A percentile compares a stretch with the other conserved stretches of the same genome.
phyloP scores from a whole-genome alignment of 371 early-diverging fungal genomes.

The Apophysomyces ossiformis region DNA sequence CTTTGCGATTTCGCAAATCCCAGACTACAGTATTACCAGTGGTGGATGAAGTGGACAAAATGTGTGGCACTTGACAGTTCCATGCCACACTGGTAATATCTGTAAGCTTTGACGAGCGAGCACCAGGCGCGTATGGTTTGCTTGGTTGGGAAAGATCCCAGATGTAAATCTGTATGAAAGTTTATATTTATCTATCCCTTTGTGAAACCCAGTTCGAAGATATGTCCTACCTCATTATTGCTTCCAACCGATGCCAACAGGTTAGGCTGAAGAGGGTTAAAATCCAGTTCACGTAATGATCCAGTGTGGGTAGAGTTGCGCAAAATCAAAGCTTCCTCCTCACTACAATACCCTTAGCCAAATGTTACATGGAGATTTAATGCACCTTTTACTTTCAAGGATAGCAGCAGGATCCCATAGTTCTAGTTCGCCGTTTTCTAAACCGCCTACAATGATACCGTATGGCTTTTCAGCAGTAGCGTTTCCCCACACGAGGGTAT shows the following conservation, averaged over 20 bases:
- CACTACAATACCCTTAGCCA: not conserved
- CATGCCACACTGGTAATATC: constrained; percentile 90
- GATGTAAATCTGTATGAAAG: constrained; percentile 70
- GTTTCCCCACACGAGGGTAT: constrained; percentile 88
- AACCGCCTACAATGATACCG: constrained; percentile 93
- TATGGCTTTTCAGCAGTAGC: constrained; percentile 59
- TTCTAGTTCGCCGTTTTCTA: constrained; percentile 92
- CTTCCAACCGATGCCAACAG: constrained; percentile 90
- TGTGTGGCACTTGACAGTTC: constrained; percentile 94
- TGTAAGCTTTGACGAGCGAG: constrained; percentile 81
- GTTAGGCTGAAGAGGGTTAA: constrained; percentile 87
- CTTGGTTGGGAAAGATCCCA: constrained; percentile 92
- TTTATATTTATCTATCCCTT: not conserved
- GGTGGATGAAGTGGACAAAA: constrained; percentile 89
- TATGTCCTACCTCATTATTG: constrained; percentile 83
- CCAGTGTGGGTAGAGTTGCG: constrained; percentile 82
- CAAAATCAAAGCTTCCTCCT: constrained; percentile 59
- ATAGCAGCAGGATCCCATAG: constrained; percentile 89
- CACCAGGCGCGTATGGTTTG: constrained; percentile 89
- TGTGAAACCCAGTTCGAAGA: constrained; percentile 2
- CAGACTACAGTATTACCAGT: constrained; percentile 95
- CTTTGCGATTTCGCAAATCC: constrained; percentile 90
- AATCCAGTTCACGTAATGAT: constrained; percentile 90
- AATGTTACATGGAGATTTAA: not conserved
- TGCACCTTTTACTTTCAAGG: constrained; percentile 62